A percentile compares a stretch with the other conserved stretches of the same genome.
Conservation (phyloP, 805 yeast species). For the Ogataea minuta region DNA sequence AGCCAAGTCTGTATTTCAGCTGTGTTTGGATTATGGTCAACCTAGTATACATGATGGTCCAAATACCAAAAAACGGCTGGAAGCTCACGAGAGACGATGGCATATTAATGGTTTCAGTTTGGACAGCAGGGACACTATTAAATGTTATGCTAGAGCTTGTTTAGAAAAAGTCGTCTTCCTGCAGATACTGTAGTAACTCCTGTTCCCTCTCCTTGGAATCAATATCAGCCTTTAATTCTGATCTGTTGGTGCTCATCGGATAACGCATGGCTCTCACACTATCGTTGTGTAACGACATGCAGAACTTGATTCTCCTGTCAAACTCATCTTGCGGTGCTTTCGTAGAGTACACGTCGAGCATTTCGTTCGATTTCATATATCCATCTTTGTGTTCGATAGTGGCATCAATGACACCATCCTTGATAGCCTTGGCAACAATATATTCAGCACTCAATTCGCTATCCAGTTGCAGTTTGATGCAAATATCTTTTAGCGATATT, state of each 20-base stretch:
- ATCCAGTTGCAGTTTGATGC: slow-evolving; percentile 87
- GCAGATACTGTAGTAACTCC: slow-evolving; percentile 35
- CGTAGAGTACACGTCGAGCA: slow-evolving; percentile 83
- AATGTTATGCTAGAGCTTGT: slow-evolving; percentile 31
- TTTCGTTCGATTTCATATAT: slow-evolving; percentile 85
- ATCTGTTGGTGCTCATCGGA: slow-evolving; percentile 58
- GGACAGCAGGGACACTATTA: slow-evolving; percentile 40
- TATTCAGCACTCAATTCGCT: slow-evolving; percentile 96
- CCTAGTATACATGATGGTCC: slow-evolving; percentile 37
- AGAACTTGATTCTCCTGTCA: slow-evolving; percentile 91
- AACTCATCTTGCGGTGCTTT: slow-evolving; percentile 81
- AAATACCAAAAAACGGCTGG: slow-evolving; percentile 44
- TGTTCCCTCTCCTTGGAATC: slow-evolving; percentile 58
- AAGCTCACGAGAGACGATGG: slow-evolving; percentile 41
- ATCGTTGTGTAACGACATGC: slow-evolving; percentile 86
- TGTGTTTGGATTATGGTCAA: slow-evolving; percentile 40
- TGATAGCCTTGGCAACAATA: slow-evolving; percentile 92
- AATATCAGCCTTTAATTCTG: slow-evolving; percentile 48
- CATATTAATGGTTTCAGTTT: slow-evolving; percentile 36
- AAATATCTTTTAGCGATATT: slow-evolving; percentile 89
- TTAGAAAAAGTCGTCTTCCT: slow-evolving; percentile 49
- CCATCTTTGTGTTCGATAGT: slow-evolving; percentile 87
- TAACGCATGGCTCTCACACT: slow-evolving; percentile 94
- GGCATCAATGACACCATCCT: slow-evolving; percentile 97
- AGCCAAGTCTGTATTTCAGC: slow-evolving; percentile 40